A percentile compares a stretch with the other conserved stretches of the same genome.
phyloP scores from a whole-genome alignment of 2,329 filamentous ascomycete genomes.

The Epichloe amarillans region DNA sequence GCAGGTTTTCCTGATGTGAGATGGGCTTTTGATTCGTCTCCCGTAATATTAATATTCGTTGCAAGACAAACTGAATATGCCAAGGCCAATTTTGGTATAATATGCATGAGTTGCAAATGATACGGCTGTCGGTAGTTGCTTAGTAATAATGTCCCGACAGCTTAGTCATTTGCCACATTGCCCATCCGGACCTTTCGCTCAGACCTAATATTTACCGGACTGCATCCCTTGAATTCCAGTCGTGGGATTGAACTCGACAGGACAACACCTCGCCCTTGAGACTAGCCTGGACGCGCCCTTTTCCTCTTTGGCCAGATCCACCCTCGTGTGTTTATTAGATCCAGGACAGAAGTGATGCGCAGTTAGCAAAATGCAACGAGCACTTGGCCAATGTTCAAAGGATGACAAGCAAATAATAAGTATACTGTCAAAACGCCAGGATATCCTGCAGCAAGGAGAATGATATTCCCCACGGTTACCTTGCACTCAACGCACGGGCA shows the following conservation, averaged over 20 bases:
- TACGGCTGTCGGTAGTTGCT: no score
- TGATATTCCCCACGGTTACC: not conserved
- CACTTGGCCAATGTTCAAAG: not conserved
- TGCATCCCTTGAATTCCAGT: slow-evolving; percentile 7
- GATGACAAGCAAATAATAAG: not conserved
- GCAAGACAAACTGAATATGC: no score
- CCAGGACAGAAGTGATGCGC: not conserved
- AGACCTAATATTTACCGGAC: not conserved
- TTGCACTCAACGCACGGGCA: not conserved
- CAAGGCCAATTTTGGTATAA: no score
- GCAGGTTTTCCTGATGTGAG: no score
- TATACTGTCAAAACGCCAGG: not conserved
- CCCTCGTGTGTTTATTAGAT: no score
- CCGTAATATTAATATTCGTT: no score
- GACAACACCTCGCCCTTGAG: not conserved
- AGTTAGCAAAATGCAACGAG: not conserved
- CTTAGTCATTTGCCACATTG: no score
- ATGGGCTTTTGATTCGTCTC: accelerated
- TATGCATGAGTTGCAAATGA: no score
- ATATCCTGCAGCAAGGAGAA: not conserved
- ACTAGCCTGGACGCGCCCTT: not conserved
- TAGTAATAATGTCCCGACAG: no score
- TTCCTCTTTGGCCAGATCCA: not conserved
- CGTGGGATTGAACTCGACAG: not conserved
- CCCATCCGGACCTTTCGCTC: no score